phyloP scores from a whole-genome alignment of 345 rosid species.

The Psidium guajava region DNA sequence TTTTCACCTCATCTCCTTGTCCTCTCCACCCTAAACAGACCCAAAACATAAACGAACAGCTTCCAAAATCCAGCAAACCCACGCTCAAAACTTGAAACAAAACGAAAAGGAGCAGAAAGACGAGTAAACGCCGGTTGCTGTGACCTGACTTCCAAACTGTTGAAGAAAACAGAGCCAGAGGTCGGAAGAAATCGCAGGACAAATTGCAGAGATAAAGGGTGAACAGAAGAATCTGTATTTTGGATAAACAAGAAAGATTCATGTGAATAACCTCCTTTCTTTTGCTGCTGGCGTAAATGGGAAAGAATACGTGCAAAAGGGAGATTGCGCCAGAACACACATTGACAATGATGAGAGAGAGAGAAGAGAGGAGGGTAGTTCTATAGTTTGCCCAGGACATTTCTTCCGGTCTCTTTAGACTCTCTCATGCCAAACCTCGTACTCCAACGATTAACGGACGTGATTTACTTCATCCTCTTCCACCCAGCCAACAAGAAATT shows the following conservation, averaged over 20 bases:
- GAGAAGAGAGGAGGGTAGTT: too few relatives aligned
- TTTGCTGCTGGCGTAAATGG: background rate
- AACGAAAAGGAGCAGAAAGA: background rate
- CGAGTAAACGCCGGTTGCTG: background rate
- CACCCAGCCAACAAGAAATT: background rate
- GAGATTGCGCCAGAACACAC: background rate
- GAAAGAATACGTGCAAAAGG: background rate
- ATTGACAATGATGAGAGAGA: background rate
- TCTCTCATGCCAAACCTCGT: background rate
- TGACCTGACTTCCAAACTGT: background rate
- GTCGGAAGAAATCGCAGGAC: background rate
- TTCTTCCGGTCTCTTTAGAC: background rate
- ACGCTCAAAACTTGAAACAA: background rate
- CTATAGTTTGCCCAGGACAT: background rate
- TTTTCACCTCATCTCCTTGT: slow-evolving; percentile 29
- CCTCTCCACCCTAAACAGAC: background rate
- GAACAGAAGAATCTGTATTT: background rate
- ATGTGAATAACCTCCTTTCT: background rate
- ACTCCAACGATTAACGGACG: too few relatives aligned
- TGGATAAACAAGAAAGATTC: background rate
- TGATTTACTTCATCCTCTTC: background rate
- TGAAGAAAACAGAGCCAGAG: background rate
- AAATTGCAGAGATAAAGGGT: background rate
- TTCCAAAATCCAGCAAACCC: background rate
- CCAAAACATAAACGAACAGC: background rate